Evolutionary conservation across 352 stramenopile species (phyloP), one percentile per base, ranked within the genome.

Genomic region (Phytopythium aichiense): DNA sequence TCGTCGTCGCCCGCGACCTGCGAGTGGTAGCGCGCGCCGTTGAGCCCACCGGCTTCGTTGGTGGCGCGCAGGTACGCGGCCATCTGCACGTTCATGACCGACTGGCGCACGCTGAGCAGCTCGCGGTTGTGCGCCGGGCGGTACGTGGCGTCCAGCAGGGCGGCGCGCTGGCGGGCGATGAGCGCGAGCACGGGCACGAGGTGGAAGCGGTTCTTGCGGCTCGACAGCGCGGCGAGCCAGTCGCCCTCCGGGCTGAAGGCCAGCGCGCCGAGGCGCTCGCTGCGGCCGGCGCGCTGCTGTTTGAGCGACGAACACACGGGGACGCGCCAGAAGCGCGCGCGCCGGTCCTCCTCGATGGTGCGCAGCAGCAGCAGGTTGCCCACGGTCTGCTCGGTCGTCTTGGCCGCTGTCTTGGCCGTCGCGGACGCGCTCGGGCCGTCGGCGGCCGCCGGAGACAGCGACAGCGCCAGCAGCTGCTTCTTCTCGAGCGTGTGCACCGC

Each of bases 241-340:
- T 94, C 84, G n/a, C 84, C 87, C 59, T 95, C 87, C 30, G 87
- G 87, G 37, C 74, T 83, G 67, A 95, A 95, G 45, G 87, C 77
- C 22, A 95, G 73, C 53, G 81, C 76, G 16, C 76, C 74, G 46
- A 95, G 63, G 49, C 77, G 66, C 68, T 94, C 84, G 16, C 72
- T 62, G 45, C 67, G 69, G 28, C 76, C 74, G 13, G 62, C 57
- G 60, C 71, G 61, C 64, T 87, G 73, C 55, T 92, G 77, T 61
- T 92, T 94, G 61, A 66, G 67, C 28, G 73, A 90, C 46, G 74
- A 84, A 52, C 72, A 77, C 38, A 94, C 68, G 2, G 79, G 76
- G 51, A 94, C 77, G 2, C 74, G 67, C 84, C 84, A 94, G 56
- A 93, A 84, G 23, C 84, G 83, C 38, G 77, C 71, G 37, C 66